Evolutionary conservation across 2,329 filamentous ascomycete genomes (phyloP).

Genomic region (Onygena corvina): DNA sequence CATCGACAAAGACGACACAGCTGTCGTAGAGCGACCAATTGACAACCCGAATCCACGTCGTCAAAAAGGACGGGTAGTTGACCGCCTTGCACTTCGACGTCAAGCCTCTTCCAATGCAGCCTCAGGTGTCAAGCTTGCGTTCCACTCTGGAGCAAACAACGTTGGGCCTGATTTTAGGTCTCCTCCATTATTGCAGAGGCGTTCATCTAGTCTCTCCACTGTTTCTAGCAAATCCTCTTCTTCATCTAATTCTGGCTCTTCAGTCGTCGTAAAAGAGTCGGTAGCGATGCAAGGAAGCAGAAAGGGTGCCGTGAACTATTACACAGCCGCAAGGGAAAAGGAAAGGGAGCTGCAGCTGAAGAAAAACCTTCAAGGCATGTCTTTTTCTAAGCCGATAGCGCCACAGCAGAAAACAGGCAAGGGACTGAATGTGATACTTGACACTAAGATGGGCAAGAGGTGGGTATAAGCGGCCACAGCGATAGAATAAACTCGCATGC

Average conservation of each 20-base stretch:
- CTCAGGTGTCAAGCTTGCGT: slow-evolving; percentile 23
- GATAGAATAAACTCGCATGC: background rate
- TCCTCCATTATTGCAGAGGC: slow-evolving; percentile 21
- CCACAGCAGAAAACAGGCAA: slow-evolving; percentile 25
- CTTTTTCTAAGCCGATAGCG: slow-evolving; percentile 4
- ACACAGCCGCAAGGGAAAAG: slow-evolving; percentile 43
- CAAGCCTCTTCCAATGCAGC: slow-evolving; percentile 36
- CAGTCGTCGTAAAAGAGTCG: slow-evolving; percentile 8
- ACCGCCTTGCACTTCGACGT: slow-evolving; percentile 35
- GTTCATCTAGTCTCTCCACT: background rate
- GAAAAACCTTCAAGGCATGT: slow-evolving; percentile 34
- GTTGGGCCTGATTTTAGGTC: slow-evolving; percentile 22
- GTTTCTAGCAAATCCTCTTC: slow-evolving; percentile 11
- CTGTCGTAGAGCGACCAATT: slow-evolving; percentile 42
- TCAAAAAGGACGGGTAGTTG: slow-evolving; percentile 32
- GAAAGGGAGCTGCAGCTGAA: slow-evolving; percentile 46
- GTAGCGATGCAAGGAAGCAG: slow-evolving; percentile 26
- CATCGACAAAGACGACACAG: slow-evolving; percentile 33
- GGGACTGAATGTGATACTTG: slow-evolving; percentile 26
- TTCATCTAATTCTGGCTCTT: slow-evolving; percentile 20
- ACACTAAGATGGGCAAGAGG: background rate
- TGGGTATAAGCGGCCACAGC: background rate
- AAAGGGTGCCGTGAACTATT: slow-evolving; percentile 49
- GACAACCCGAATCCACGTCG: slow-evolving; percentile 31
- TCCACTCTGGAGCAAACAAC: slow-evolving; percentile 21